These are phyloP conservation scores for Pezicula carpinea DNA, from an alignment of 2,329 filamentous ascomycete species.

Conservation along the genomic window DNA sequence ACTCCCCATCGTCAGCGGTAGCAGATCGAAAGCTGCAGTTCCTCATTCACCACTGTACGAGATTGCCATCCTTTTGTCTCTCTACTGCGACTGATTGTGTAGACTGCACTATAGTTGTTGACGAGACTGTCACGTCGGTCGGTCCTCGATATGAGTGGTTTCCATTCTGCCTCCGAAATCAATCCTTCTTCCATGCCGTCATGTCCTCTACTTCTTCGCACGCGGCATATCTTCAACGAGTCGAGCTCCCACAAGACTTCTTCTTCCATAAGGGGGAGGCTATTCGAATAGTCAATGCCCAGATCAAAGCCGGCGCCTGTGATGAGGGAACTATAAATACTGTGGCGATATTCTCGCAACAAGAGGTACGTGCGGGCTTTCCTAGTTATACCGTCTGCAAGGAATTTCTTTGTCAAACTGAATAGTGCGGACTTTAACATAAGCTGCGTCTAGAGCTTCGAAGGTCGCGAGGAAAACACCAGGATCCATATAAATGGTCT, in stretches of 20 bases:
- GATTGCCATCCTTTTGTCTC: not conserved
- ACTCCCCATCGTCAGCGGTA: conserved; percentile 7
- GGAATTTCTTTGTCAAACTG: not conserved
- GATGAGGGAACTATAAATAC: conserved; percentile 20
- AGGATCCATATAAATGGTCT: conserved; percentile 14
- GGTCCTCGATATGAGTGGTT: conserved; percentile 21
- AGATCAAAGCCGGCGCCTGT: conserved; percentile 10
- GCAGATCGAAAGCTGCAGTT: conserved; percentile 16
- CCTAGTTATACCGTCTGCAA: not conserved
- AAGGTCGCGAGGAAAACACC: conserved; percentile 8
- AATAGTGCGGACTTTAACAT: conserved; percentile 1
- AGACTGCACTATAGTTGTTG: conserved; percentile 16
- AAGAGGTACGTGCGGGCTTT: conserved; percentile 12
- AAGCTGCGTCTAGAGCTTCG: conserved; percentile 2
- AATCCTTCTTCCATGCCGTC: conserved; percentile 19
- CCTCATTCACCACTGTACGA: conserved; percentile 18
- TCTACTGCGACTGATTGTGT: no score
- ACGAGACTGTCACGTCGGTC: conserved; percentile 10
- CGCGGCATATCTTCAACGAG: conserved; percentile 12
- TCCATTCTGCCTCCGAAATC: conserved; percentile 15
- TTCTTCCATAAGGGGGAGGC: conserved; percentile 16
- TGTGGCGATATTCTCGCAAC: conserved; percentile 15
- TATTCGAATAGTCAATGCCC: conserved; percentile 15
- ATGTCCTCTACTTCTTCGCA: conserved; percentile 16
- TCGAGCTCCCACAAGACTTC: conserved; percentile 10